phyloP scores from a whole-genome alignment of 1,284 basidiomycete species.

The Microbotryum saponariae region DNA sequence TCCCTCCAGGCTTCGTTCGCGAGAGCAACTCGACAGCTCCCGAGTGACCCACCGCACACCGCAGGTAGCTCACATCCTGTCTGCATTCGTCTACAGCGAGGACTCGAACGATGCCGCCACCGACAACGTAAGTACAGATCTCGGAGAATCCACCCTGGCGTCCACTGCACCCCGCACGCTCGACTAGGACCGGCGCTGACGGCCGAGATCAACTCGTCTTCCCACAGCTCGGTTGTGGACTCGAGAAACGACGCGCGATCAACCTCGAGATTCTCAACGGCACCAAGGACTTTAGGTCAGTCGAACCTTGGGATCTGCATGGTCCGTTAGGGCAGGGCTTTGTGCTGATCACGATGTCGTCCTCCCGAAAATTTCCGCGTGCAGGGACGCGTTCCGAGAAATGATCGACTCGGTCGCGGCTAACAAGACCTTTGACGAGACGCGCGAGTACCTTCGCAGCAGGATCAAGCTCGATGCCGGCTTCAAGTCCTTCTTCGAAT shows the following conservation, averaged over 20 bases:
- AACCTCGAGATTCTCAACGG: slow-evolving; percentile 66
- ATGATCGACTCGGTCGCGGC: slow-evolving; percentile 66
- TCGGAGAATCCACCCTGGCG: too few species aligned
- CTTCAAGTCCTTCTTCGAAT: slow-evolving; percentile 75
- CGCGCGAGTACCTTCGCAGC: slow-evolving; percentile 58
- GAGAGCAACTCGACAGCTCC: not conserved
- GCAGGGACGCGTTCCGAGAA: slow-evolving; percentile 65
- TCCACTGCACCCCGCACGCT: not conserved
- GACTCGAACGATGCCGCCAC: slow-evolving; percentile 67
- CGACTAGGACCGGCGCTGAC: not conserved
- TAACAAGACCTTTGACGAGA: slow-evolving; percentile 64
- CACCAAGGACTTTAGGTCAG: slow-evolving; percentile 51
- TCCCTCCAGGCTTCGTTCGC: slow-evolving; percentile 9
- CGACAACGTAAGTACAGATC: not conserved
- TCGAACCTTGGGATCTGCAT: not conserved
- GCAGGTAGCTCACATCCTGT: not conserved
- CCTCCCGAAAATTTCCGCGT: not conserved
- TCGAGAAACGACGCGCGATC: slow-evolving; percentile 56
- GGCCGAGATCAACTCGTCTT: not conserved
- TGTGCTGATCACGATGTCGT: too few species aligned
- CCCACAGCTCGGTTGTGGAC: slow-evolving; percentile 65
- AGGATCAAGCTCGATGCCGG: slow-evolving; percentile 77
- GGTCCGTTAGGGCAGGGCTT: not conserved
- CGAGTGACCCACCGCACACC: not conserved
- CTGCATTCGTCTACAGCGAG: slow-evolving; percentile 44